Base-by-base conservation (phyloP, 345 rosid genomes). In the Linum tenue region DNA sequence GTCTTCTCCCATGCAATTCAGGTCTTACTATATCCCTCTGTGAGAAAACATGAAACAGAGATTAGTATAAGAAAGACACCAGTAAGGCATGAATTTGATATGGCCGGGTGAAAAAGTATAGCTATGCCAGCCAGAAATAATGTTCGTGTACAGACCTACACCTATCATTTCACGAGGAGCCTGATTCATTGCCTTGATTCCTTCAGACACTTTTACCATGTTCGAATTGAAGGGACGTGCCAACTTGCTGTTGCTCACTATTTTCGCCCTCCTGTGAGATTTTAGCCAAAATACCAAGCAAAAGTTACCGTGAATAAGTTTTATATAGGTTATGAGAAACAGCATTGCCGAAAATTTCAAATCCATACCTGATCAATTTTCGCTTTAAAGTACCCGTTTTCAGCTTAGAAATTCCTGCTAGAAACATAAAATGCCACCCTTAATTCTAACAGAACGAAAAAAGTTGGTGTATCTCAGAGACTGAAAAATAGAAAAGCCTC, bases 301-400 rank as follows among this genome's bases (percentile, higher is more conserved):
- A 48, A 14, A 60, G 5, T 5, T 17, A 62, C 36, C 50, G 65
- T 17, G 39, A 10, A 22, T 12, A 57, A 17, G 60, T 57, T 57
- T 5, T 7, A 37, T 57, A 22, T 1, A 10, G 3, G 36, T 37
- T 17, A 36, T 11, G 60, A 64, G 37, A 55, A 37, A 63, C 16
- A 63, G 65, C 15, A 4, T 36, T 3, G 55, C 22, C 3, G 37
- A 14, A 39, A 59, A 3, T 36, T 55, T 64, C 61, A 60, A 56
- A 14, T 22, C 64, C 77, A 64, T 68, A 87, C 99, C 97, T 86
- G 77, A 90, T 65, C 70, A 81, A 59, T 72, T 84, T 94, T 70
- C 84, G 84, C 84, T 88, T 90, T 70, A 79, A 66, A 56, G 78
- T 79, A 55, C 87, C 84, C 0, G 89, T 22, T 78, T 81, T 88